Evolutionary conservation across 2,329 filamentous ascomycete genomes (phyloP), one percentile per base, ranked within the genome.

Genomic region (Lachnum nothofagi): DNA sequence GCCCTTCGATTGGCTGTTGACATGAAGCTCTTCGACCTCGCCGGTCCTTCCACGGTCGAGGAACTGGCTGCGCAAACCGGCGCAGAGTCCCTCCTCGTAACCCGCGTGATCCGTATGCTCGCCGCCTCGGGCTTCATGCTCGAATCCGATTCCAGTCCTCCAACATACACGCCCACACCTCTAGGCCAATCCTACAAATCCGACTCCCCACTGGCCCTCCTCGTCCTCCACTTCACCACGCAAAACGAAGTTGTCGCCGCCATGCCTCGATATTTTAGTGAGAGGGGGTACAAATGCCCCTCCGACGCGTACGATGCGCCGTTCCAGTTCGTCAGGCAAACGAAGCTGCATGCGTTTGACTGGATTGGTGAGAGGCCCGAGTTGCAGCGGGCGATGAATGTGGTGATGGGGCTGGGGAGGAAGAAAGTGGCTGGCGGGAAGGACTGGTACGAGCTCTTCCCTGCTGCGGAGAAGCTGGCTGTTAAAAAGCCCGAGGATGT

Each of bases 381-480:
- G 6, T 44, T 49, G 1, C 54, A 55, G 39, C 25, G 53, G 7
- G 49, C 52, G 22, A 53, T 53, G 27, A 53, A 53, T 14, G 37
- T 49, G 5, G n/a, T 49, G 1, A 55, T 57, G 53, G 29, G 9
- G 3, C 46, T 57, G 3, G 23, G 44, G 2, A 49, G 52, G 3
- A 35, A 20, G 9, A 27, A 12, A 27, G n/a, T n/a, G n/a, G 24
- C 22, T 2, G 23, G 34, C 10, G 37, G 24, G 1, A 39, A 46
- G 35, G 14, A 33, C 10, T 55, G 53, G 53, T 45, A 48, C 17
- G 38, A 49, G 14, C 48, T 45, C 16, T 48, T 51, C 14, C 47
- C 53, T 10, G 22, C 46, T 27, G 25, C 41, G 3, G 39, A 40
- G 7, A 46, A 53, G 12, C 31, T 50, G 3, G 16, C 33, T n/a